A percentile compares a stretch with the other conserved stretches of the same genome.
These are phyloP conservation scores for Aspergillus tanneri DNA, from an alignment of 2,329 filamentous ascomycete species.

Conservation along the genomic window DNA sequence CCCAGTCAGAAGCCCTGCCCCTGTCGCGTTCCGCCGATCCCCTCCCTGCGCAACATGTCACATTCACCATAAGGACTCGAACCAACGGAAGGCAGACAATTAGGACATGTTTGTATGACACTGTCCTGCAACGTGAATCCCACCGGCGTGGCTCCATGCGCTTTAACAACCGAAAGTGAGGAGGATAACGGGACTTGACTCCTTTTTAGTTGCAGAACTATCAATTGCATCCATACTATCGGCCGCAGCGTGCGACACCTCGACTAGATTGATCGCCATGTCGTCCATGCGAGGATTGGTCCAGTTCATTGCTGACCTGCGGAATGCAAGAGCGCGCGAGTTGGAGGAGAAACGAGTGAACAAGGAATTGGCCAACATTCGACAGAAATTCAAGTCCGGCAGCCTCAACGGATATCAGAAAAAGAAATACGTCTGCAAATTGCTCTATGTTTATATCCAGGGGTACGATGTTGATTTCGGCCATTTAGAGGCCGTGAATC, in stretches of 20 bases:
- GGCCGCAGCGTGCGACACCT: neutral
- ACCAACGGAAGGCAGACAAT: neutral
- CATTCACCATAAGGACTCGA: constrained; percentile 22
- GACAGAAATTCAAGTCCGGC: constrained; percentile 97
- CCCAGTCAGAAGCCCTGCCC: neutral
- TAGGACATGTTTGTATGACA: constrained; percentile 35
- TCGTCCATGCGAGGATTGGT: constrained; percentile 70
- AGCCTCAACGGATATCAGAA: constrained; percentile 95
- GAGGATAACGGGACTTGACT: neutral
- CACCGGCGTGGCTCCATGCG: constrained; percentile 25
- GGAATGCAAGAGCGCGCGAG: constrained; percentile 92
- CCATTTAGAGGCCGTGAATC: constrained; percentile 94
- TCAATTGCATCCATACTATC: neutral
- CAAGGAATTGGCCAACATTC: constrained; percentile 97
- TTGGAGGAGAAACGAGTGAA: constrained; percentile 99
- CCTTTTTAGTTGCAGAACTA: neutral
- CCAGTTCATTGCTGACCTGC: constrained; percentile 94
- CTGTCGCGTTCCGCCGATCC: constrained; percentile 5
- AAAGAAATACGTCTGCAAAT: constrained; percentile 99
- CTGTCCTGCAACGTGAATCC: constrained; percentile 22
- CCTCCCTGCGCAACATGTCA: constrained; percentile 19
- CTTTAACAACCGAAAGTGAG: neutral
- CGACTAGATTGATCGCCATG: constrained; percentile 28
- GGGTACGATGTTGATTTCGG: constrained; percentile 99
- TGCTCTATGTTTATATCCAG: constrained; percentile 97